Base-by-base conservation (phyloP, 2,329 filamentous ascomycete species). In the Ophiosphaerella herpotricha region DNA sequence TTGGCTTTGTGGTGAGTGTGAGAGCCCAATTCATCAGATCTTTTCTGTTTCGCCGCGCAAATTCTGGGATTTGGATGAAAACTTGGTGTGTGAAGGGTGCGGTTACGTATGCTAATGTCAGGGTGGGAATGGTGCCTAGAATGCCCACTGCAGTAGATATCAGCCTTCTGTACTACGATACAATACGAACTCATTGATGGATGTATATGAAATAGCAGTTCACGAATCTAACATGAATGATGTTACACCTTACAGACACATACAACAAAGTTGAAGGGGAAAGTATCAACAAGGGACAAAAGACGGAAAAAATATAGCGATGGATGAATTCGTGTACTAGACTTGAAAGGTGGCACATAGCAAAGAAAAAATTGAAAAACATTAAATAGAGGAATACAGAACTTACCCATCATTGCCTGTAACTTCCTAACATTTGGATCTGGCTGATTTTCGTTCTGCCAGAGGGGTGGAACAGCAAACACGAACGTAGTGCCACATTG, bases 51-150 rank as follows among this genome's bases (percentile, higher is more conserved):
- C 50, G 50, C 3, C 63, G 60, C 1, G 70, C 70, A 34, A 57
- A 45, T 9, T 59, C 48, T 5, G 72, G 72, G 8, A 74, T 63
- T 33, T 67, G 56, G 7, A 74, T 59, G 45, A 58, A 64, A 35
- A 74, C 55, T 46, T 58, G 55, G 44, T 67, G 66, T 7, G 68
- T 67, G 38, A 71, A 74, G n/a, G 72, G 72, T 1, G 71, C 63
- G 7, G 72, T 74, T 8, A 70, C 48, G 52, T 68, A 70, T 38
- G 66, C 64, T 42, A 73, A 57, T 7, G 68, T 57, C 21, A 68
- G 18, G 11, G 70, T 66, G 4, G 71, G 71, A 18, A 74, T 57
- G 4, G 64, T 61, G 31, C 64, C 60, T 2, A 71, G 53, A 39
- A 66, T 31, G 36, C 61, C 62, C 8, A 72, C 70, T 73, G 40